Conservation (phyloP, 2,329 filamentous ascomycete genomes). For the Fusarium euwallaceae region DNA sequence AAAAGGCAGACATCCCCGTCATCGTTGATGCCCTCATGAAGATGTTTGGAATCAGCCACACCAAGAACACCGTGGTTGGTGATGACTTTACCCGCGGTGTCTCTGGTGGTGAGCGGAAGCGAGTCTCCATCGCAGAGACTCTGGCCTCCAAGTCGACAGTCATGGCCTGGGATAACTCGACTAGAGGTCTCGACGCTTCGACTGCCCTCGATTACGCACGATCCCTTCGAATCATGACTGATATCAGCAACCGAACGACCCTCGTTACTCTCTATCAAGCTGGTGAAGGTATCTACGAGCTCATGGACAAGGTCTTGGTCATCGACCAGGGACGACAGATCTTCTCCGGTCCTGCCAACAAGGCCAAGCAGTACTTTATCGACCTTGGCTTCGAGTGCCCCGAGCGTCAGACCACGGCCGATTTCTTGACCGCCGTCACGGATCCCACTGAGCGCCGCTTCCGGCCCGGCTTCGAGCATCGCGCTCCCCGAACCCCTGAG, state of each 20-base stretch:
- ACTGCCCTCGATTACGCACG: slow-evolving; percentile 84
- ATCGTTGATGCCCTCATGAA: slow-evolving; percentile 79
- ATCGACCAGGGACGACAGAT: slow-evolving; percentile 78
- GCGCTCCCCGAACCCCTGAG: slow-evolving; percentile 75
- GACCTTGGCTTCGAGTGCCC: slow-evolving; percentile 78
- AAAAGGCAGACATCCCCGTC: slow-evolving; percentile 72
- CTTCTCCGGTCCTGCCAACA: slow-evolving; percentile 73
- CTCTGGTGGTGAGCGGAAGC: slow-evolving; percentile 84
- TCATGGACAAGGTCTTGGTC: slow-evolving; percentile 84
- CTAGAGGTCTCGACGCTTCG: slow-evolving; percentile 82
- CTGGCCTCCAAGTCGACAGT: slow-evolving; percentile 80
- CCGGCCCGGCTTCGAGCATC: slow-evolving; percentile 72
- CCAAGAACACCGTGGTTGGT: slow-evolving; percentile 80
- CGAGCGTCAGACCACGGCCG: slow-evolving; percentile 72
- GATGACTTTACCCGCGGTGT: slow-evolving; percentile 79
- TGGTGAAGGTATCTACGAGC: slow-evolving; percentile 59
- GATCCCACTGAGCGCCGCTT: slow-evolving; percentile 79
- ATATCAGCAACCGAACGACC: slow-evolving; percentile 74
- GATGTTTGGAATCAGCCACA: slow-evolving; percentile 85
- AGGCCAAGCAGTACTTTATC: slow-evolving; percentile 76
- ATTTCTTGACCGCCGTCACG: slow-evolving; percentile 50
- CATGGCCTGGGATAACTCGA: slow-evolving; percentile 85
- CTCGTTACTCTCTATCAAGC: slow-evolving; percentile 60
- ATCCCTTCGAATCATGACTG: slow-evolving; percentile 79
- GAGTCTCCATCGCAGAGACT: slow-evolving; percentile 83